Evolutionary conservation across 2,329 filamentous ascomycete genomes (phyloP).

Genomic region (Microdochium paspali): DNA sequence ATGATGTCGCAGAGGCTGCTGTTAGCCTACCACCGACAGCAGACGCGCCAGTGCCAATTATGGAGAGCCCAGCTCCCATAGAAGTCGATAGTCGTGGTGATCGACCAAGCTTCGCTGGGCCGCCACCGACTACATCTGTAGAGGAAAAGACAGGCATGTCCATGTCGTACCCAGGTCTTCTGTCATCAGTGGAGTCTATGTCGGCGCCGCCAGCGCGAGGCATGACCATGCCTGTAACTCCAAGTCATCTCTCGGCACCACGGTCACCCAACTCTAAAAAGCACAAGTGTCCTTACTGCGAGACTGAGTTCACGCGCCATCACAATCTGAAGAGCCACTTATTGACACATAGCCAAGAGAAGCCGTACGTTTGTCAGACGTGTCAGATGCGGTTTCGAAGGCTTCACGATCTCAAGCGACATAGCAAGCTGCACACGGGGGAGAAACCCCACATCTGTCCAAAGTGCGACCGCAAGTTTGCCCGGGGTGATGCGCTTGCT

Average conservation of each 20-base stretch:
- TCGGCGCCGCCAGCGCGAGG: constrained; percentile 36
- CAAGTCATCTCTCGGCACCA: constrained; percentile 36
- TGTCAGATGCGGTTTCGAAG: constrained; percentile 88
- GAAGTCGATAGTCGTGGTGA: constrained; percentile 38
- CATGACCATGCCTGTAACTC: constrained; percentile 48
- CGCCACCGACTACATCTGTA: constrained; percentile 32
- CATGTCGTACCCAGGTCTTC: constrained; percentile 44
- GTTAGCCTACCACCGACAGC: constrained; percentile 29
- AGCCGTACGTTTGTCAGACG: constrained; percentile 89
- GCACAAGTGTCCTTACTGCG: constrained; percentile 94
- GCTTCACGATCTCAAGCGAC: constrained; percentile 89
- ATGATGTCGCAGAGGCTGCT: constrained; percentile 33
- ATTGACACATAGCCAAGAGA: constrained; percentile 95
- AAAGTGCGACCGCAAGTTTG: constrained; percentile 91
- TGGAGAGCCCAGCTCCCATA: constrained; percentile 43
- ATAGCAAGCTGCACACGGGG: constrained; percentile 92
- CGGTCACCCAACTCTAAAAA: constrained; percentile 72
- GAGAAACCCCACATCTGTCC: constrained; percentile 92
- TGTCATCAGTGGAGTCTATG: constrained; percentile 32
- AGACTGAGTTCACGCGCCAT: constrained; percentile 92
- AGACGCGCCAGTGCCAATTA: constrained; percentile 28
- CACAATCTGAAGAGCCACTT: constrained; percentile 97
- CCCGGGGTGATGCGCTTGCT: constrained; percentile 86
- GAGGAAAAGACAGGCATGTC: constrained; percentile 42
- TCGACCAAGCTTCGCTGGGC: constrained; percentile 22